Evolutionary conservation across 83 land plant genomes (phyloP).

Genomic region (Isoetes engelmannii): DNA sequence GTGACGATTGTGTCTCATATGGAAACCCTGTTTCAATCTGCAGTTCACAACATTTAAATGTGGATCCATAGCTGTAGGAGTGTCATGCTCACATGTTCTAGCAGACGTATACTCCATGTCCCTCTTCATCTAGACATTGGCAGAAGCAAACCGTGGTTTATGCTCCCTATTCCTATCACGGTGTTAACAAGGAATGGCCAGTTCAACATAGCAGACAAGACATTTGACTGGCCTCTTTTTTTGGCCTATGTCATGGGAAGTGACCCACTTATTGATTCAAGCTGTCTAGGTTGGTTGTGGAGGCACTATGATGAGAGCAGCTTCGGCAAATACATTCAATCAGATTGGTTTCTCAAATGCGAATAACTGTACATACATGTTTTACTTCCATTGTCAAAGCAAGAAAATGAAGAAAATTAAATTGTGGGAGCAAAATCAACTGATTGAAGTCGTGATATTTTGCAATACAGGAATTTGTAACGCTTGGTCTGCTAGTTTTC

Average conservation of each 20-base stretch:
- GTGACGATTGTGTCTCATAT: neutral
- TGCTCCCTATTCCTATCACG: neutral
- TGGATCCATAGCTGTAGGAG: constrained; percentile 51
- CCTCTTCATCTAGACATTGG: constrained; percentile 32
- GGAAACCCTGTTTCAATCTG: neutral
- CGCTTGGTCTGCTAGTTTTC: too few species aligned
- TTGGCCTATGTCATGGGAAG: constrained; percentile 80
- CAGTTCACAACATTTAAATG: constrained; percentile 60
- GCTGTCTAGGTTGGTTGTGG: constrained; percentile 67
- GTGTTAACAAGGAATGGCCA: neutral
- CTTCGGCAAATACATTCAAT: constrained; percentile 85
- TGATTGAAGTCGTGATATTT: too few species aligned
- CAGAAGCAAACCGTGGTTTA: constrained; percentile 3
- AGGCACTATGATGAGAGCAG: constrained; percentile 96
- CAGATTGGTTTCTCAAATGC: constrained; percentile 40
- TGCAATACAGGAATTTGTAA: too few species aligned
- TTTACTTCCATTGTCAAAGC: too few species aligned
- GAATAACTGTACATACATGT: too few species aligned
- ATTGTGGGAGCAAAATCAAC: too few species aligned
- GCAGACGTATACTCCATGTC: constrained; percentile 45
- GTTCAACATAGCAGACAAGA: too few species aligned
- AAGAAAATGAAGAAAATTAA: too few species aligned
- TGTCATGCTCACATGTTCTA: constrained; percentile 57
- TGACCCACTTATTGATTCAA: constrained; percentile 52
- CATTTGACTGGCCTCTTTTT: too few species aligned